phyloP scores from a whole-genome alignment of 2,329 filamentous ascomycete genomes.

The Triangularia verruculosa region DNA sequence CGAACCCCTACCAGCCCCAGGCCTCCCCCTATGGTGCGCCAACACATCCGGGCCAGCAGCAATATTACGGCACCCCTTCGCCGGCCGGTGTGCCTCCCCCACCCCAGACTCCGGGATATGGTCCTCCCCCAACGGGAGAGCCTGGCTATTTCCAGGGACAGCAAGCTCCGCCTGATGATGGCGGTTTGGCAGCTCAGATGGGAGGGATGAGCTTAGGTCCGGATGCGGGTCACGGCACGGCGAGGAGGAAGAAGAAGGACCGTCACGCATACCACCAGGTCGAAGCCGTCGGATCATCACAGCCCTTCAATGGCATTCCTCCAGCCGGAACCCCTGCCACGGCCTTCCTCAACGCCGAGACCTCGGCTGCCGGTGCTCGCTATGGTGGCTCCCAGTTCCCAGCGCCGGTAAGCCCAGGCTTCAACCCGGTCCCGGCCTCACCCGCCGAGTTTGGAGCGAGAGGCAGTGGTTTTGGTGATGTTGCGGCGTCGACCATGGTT shows the following conservation, averaged over 20 bases:
- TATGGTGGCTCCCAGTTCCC: slow-evolving; percentile 60
- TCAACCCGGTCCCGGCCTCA: slow-evolving; percentile 43
- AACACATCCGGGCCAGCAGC: neutral
- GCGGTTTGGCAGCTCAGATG: slow-evolving; percentile 68
- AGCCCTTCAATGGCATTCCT: slow-evolving; percentile 67
- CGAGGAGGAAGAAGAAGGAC: slow-evolving; percentile 85
- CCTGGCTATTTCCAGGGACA: slow-evolving; percentile 34
- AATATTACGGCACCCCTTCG: neutral
- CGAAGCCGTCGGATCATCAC: slow-evolving; percentile 66
- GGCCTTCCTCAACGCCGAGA: slow-evolving; percentile 57
- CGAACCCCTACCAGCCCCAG: slow-evolving; percentile 52
- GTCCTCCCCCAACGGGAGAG: slow-evolving; percentile 26
- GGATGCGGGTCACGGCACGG: slow-evolving; percentile 40
- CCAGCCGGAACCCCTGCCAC: slow-evolving; percentile 53
- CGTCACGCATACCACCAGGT: slow-evolving; percentile 88
- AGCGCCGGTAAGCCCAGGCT: slow-evolving; percentile 52
- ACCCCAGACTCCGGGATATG: slow-evolving; percentile 33
- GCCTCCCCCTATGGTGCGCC: slow-evolving; percentile 33
- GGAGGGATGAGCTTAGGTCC: slow-evolving; percentile 66
- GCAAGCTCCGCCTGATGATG: slow-evolving; percentile 41
- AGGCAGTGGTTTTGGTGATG: slow-evolving; percentile 36
- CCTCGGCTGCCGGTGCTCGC: slow-evolving; percentile 43
- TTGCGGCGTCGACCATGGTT: slow-evolving; percentile 45
- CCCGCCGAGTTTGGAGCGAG: slow-evolving; percentile 47
- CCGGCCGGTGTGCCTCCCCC: slow-evolving; percentile 19